These are phyloP conservation scores for Chenopodium quinoa DNA, from an alignment of 148 eudicot species.

Conservation along the genomic window DNA sequence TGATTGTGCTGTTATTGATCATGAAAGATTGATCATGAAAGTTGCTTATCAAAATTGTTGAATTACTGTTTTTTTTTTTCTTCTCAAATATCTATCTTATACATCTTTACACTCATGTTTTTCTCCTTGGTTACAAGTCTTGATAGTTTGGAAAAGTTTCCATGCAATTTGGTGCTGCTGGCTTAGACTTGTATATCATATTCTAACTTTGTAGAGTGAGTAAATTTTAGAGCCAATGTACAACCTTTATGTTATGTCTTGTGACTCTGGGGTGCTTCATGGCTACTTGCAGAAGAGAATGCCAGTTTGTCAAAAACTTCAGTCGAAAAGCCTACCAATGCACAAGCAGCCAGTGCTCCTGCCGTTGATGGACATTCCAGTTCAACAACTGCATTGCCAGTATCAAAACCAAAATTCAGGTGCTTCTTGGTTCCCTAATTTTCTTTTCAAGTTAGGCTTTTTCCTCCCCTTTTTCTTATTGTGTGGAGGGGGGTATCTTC, in stretches of 20 bases:
- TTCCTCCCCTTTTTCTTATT: too few species aligned
- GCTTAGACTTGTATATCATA: neutral
- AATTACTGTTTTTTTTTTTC: too few species aligned
- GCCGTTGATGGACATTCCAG: constrained; percentile 28
- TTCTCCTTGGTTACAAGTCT: neutral
- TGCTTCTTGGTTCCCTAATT: constrained; percentile 13
- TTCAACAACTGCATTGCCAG: constrained; percentile 29
- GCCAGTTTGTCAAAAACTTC: constrained; percentile 38
- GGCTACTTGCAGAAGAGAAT: constrained; percentile 57
- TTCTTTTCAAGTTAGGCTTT: too few species aligned
- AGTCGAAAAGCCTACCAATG: constrained; percentile 27
- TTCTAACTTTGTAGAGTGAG: neutral
- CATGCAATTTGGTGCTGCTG: neutral
- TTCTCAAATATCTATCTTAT: neutral
- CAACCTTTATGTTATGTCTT: too few species aligned
- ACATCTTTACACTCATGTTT: neutral
- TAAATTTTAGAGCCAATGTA: neutral
- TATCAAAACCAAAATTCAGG: constrained; percentile 83
- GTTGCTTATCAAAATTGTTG: neutral
- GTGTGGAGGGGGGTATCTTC: neutral
- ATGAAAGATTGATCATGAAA: neutral
- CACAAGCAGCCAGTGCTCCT: constrained; percentile 35
- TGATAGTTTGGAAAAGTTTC: neutral
- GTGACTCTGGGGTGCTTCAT: constrained; percentile 8
- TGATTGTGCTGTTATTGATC: too few species aligned